phyloP scores from a whole-genome alignment of 345 rosid species.

The Passiflora organensis region DNA sequence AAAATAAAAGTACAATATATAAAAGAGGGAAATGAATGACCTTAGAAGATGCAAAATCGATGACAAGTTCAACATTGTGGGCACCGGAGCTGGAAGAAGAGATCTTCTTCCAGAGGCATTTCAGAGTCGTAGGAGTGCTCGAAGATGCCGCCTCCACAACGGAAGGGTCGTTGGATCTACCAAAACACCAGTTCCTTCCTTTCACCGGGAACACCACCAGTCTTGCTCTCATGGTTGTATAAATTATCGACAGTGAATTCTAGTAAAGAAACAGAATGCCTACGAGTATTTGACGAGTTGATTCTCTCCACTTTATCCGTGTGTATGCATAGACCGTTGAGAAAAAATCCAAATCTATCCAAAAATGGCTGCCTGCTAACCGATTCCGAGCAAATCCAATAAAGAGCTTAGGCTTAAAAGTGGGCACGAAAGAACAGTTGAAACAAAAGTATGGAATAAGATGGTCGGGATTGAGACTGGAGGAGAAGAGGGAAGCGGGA shows the following conservation, averaged over 20 bases:
- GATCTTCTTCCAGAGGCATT: conserved; percentile 55
- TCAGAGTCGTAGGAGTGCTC: conserved; percentile 30
- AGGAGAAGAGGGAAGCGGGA: background rate
- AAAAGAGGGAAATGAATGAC: conserved; percentile 19
- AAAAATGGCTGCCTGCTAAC: no score
- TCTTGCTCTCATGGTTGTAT: conserved; percentile 62
- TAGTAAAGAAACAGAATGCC: no score
- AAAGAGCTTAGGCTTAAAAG: no score
- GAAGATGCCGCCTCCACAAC: conserved; percentile 30
- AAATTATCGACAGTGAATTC: no score
- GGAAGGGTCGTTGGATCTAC: conserved; percentile 58
- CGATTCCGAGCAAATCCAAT: no score
- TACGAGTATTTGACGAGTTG: no score
- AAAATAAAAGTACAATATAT: background rate
- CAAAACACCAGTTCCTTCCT: conserved; percentile 83
- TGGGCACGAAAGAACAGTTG: no score
- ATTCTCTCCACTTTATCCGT: no score
- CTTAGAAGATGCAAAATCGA: conserved; percentile 81
- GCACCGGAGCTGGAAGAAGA: conserved; percentile 47
- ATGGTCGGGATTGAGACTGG: background rate
- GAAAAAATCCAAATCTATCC: no score
- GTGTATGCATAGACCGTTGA: no score
- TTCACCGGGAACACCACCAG: conserved; percentile 76
- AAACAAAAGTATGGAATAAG: background rate
- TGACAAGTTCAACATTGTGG: conserved; percentile 52